A percentile compares a stretch with the other conserved stretches of the same genome.
phyloP scores from a whole-genome alignment of 2,329 filamentous ascomycete genomes.

The Apiospora pterosperma region DNA sequence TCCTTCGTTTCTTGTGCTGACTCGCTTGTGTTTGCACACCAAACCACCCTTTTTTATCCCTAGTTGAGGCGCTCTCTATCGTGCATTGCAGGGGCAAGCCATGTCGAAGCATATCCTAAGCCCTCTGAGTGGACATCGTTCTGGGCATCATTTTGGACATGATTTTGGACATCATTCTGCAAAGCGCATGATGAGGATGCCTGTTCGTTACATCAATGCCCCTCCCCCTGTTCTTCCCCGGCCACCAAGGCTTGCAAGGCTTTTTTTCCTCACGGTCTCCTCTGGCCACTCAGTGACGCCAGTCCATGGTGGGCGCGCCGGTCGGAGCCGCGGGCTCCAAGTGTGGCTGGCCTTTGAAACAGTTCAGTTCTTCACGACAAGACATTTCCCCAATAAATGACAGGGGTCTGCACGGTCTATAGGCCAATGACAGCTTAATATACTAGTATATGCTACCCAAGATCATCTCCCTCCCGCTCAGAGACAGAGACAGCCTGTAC shows the following conservation, averaged over 20 bases:
- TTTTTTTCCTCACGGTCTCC: neutral
- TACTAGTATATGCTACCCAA: neutral
- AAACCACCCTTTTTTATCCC: neutral
- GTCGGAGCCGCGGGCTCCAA: neutral
- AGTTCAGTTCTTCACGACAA: neutral
- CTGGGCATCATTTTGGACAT: too few relatives aligned
- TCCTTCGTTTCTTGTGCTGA: neutral
- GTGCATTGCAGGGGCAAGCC: neutral
- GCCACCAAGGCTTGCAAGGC: neutral
- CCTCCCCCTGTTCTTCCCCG: neutral
- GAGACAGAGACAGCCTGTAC: neutral
- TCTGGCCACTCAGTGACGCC: neutral
- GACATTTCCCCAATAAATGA: neutral
- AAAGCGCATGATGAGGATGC: neutral
- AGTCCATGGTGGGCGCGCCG: neutral
- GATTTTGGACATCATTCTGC: neutral
- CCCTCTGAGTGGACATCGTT: neutral
- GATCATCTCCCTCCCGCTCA: neutral
- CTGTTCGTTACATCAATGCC: neutral
- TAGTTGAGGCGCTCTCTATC: neutral
- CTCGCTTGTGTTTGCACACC: neutral
- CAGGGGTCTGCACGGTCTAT: neutral
- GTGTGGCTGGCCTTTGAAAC: neutral
- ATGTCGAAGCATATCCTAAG: neutral
- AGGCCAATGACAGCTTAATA: neutral